A percentile compares a stretch with the other conserved stretches of the same genome.
Conservation (phyloP, 805 yeast species). For the Saccharomyces kudriavzevii region DNA sequence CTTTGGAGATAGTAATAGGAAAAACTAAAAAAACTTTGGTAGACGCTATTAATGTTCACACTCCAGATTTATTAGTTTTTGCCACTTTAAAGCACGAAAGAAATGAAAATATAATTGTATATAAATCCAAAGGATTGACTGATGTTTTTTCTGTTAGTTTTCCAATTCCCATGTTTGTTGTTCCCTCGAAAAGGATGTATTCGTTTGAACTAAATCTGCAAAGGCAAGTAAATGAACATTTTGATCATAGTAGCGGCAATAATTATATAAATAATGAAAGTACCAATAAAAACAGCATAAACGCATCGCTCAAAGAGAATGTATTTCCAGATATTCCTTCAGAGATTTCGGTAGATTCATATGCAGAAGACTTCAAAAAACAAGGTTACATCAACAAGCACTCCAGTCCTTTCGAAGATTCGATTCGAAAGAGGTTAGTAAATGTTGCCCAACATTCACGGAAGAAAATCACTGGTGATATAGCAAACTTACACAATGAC, state of each 20-base stretch:
- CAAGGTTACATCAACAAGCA: neutral
- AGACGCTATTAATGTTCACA: slow-evolving; percentile 28
- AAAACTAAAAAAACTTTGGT: slow-evolving; percentile 17
- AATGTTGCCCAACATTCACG: neutral
- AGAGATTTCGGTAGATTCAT: neutral
- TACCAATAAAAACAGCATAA: neutral
- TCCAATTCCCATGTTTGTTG: slow-evolving; percentile 27
- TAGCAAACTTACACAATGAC: neutral
- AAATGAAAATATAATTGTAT: slow-evolving; percentile 17
- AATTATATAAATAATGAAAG: neutral
- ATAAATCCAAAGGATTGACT: slow-evolving; percentile 20
- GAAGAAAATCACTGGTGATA: neutral
- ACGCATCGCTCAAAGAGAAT: neutral
- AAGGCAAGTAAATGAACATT: slow-evolving; percentile 1
- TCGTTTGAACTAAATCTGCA: slow-evolving; percentile 20
- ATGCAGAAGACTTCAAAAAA: neutral
- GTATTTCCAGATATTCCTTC: neutral
- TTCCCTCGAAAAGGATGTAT: slow-evolving; percentile 24
- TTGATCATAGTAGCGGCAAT: neutral
- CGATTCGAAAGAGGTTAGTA: neutral
- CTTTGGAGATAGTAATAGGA: slow-evolving; percentile 29
- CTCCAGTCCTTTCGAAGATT: neutral
- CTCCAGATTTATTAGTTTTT: slow-evolving; percentile 27
- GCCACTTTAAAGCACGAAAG: slow-evolving; percentile 20
- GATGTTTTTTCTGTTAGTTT: slow-evolving; percentile 21